phyloP scores from a whole-genome alignment of 139 green algal species.

The Chlamydomonas applanata region DNA sequence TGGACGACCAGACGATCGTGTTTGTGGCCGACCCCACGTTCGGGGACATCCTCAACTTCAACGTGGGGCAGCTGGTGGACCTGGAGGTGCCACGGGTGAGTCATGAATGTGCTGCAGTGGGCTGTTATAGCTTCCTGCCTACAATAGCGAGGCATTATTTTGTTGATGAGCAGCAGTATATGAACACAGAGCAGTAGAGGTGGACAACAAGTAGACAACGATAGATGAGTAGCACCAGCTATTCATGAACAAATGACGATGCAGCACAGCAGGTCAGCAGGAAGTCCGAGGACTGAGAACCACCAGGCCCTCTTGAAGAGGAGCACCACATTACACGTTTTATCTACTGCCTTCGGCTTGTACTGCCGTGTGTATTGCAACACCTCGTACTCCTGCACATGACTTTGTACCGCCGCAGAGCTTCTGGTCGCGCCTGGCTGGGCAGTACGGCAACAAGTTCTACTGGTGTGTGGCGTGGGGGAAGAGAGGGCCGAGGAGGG shows the following conservation, averaged over 20 bases:
- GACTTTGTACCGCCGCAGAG: conserved; percentile 31
- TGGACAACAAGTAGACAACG: not conserved
- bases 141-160: not conserved
- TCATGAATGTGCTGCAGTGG: not conserved
- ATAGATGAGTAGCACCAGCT: not conserved
- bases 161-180: not conserved
- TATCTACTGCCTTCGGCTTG: not conserved
- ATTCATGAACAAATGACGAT: no score
- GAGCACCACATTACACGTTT: not conserved
- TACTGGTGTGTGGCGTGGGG: conserved; percentile 63
- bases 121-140: not conserved
- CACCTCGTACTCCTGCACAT: not conserved
- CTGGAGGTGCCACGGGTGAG: conserved; percentile 79
- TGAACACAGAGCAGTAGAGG: not conserved
- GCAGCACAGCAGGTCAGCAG: not conserved
- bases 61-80: conserved; percentile 90
- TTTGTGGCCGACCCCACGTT: conserved; percentile 86
- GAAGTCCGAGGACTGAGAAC: not conserved
- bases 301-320: not conserved
- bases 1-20: conserved; percentile 92
- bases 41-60: conserved; percentile 97
- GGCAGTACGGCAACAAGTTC: conserved; percentile 95
- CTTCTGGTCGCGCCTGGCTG: conserved; percentile 89
- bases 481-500: no score
- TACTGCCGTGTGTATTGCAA: not conserved